Evolutionary conservation across 202 grass and related monocot species (phyloP), one percentile per base, ranked within the genome.

Genomic region (Musa balbisiana): DNA sequence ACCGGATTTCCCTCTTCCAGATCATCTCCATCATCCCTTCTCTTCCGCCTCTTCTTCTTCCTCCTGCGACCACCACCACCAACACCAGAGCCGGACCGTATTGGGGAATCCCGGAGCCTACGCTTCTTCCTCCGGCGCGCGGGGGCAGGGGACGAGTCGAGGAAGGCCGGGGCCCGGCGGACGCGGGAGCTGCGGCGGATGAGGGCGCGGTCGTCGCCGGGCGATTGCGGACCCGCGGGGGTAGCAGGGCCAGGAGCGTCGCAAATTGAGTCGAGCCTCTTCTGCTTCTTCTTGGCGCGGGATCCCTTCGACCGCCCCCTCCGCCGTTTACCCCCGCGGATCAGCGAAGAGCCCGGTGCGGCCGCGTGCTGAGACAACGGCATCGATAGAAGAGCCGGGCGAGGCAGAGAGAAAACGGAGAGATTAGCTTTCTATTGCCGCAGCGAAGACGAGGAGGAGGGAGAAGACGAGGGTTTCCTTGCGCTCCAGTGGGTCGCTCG

Each of bases 281-380:
- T 98, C 81, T 98, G 85, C 89, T 87, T 94, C 83, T 94, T 98
- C 87, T 84, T 82, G 20, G 77, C 65, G 55, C 88, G 83, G 73
- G 78, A 70, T 25, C 63, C 52, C 67, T 64, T 55, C 19, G 77
- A 74, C 29, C 84, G 75, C 25, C 84, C 78, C 60, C 85, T 85
- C 85, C 85, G 80, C 68, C 87, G 72, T 78, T 89, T 89, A 20
- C 64, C 26, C n/a, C 23, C 58, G 54, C 27, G 15, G 2, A 11
- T 12, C 8, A 51, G 51, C 66, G 60, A 66, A 25, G 14, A 65
- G 58, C 72, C 49, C 23, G 71, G 55, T 53, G 11, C 33, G 49
- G 82, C 25, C 14, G 22, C 50, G 64, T 60, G 79, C 53, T 25
- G 10, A 24, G 72, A 56, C 52, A 27, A 55, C 52, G 52, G 51